Base-by-base conservation (phyloP, 305 asterid species). In the Stenogyne calaminthoides region DNA sequence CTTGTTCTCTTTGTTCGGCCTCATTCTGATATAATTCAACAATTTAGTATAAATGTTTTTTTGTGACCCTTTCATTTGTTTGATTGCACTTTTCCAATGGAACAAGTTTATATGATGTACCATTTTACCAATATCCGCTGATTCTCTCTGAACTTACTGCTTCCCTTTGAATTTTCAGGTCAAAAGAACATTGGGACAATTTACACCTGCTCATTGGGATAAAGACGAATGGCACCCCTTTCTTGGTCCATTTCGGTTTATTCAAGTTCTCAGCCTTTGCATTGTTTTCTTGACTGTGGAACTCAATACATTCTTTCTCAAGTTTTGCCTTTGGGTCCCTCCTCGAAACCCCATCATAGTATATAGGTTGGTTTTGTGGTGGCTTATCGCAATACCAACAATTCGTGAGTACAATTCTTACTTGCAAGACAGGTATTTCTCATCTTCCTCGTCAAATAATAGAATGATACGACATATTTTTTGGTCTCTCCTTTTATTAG, bases 201-300 rank as follows among this genome's bases (percentile, higher is more conserved):
- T 93, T 72, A 93, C 98, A 49, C 98, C 97, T 16, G 98, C 97
- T 34, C 87, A 73, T 55, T 93, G 97, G 98, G 98, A 93, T 80
- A 93, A 91, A 85, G 97, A 93, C 73, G 98, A 93, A 80, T 91
- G 98, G 96, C 97, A 87, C 82, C 98, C 98, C 16, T 87, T 93
- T 76, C 96, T 91, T 67, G 98, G 97, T 64, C 98, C 98, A 9
- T 84, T 91, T 87, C 90, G 98, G 67, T 91, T 91, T 71, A 49
- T 93, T 82, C 97, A 91, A 88, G 96, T 93, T 79, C 82, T 91
- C 58, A 83, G 82, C 82, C 96, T 91, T 8, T 91, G 97, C 80
- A 77, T 82, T 60, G 76, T 81, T 57, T 91, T 93, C 91, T 82
- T 89, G 84, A 89, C 96, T 1, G 98, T 93, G 80, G 98, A 93